phyloP scores from a whole-genome alignment of 106 monocot species.

The Ottelia alismoides region DNA sequence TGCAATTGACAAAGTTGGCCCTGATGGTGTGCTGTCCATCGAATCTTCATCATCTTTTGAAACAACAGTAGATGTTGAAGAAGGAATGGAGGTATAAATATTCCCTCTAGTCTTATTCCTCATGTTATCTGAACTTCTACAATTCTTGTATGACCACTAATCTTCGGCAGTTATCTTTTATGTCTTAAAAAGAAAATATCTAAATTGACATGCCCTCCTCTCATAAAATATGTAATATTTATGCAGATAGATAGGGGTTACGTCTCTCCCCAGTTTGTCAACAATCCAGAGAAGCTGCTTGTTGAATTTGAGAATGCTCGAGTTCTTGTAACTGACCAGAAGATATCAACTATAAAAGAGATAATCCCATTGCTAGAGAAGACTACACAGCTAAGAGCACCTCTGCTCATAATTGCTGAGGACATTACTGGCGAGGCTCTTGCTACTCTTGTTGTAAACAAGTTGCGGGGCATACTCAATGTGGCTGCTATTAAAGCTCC shows the following conservation, averaged over 20 bases:
- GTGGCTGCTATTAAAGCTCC: slow-evolving; percentile 82
- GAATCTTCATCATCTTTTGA: slow-evolving; percentile 81
- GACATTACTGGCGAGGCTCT: slow-evolving; percentile 71
- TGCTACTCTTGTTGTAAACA: slow-evolving; percentile 78
- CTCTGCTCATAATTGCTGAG: slow-evolving; percentile 63
- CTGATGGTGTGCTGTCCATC: slow-evolving; percentile 72
- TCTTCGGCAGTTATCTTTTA: too few species aligned
- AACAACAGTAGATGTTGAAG: slow-evolving; percentile 62
- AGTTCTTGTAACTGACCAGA: slow-evolving; percentile 67
- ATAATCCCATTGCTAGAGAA: slow-evolving; percentile 66
- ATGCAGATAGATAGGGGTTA: slow-evolving; percentile 74
- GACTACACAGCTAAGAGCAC: slow-evolving; percentile 53
- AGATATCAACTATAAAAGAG: slow-evolving; percentile 68
- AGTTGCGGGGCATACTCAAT: slow-evolving; percentile 59
- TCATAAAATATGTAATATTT: neutral
- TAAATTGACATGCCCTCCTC: too few species aligned
- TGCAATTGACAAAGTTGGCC: slow-evolving; percentile 80
- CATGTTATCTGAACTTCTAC: too few species aligned
- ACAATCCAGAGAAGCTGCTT: slow-evolving; percentile 47
- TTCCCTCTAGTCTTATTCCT: too few species aligned
- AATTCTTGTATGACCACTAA: too few species aligned
- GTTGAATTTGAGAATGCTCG: slow-evolving; percentile 78
- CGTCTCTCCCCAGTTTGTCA: slow-evolving; percentile 75
- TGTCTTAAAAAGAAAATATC: too few species aligned
- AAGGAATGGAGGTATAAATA: slow-evolving; percentile 69